phyloP scores from a whole-genome alignment of 352 stramenopile species.

The Aphanomyces astaci region DNA sequence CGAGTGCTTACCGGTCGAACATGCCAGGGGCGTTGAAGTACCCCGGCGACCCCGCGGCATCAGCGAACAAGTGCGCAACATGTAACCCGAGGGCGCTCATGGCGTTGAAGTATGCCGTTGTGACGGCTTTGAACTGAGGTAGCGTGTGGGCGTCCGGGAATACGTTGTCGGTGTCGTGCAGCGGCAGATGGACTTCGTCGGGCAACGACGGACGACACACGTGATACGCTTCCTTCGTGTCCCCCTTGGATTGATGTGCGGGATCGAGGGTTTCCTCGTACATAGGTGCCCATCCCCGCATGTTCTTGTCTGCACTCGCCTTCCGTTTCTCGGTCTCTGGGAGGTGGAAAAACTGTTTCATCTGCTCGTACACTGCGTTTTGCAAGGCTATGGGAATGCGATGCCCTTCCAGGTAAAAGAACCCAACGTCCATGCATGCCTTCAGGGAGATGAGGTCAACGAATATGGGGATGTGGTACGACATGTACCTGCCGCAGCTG shows the following conservation, averaged over 20 bases:
- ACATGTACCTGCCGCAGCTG: slow-evolving; percentile 32
- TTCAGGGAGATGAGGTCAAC: not conserved
- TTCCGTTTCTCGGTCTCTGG: slow-evolving; percentile 43
- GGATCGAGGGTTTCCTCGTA: slow-evolving; percentile 65
- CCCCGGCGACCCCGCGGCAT: slow-evolving; percentile 40
- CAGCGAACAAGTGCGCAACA: slow-evolving; percentile 49
- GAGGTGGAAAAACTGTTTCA: slow-evolving; percentile 47
- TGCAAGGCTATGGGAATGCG: slow-evolving; percentile 33
- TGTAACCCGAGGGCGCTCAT: slow-evolving; percentile 47
- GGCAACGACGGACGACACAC: slow-evolving; percentile 43
- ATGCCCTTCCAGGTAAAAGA: slow-evolving; percentile 65
- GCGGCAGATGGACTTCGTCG: slow-evolving; percentile 50
- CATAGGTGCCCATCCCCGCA: slow-evolving; percentile 63
- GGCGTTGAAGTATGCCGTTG: slow-evolving; percentile 41
- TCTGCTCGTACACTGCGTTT: slow-evolving; percentile 45
- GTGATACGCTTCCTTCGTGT: slow-evolving; percentile 73
- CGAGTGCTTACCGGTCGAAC: slow-evolving; percentile 43
- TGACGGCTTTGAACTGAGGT: slow-evolving; percentile 42
- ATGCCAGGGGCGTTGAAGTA: slow-evolving; percentile 42
- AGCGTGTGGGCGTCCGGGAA: slow-evolving; percentile 40
- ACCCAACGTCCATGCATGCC: slow-evolving; percentile 51
- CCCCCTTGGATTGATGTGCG: slow-evolving; percentile 37
- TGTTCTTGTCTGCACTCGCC: slow-evolving; percentile 58
- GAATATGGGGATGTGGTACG: not conserved
- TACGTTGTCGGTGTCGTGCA: slow-evolving; percentile 52